These are phyloP conservation scores for Rhododendron williamsianum DNA, from an alignment of 148 eudicot species.

Conservation along the genomic window DNA sequence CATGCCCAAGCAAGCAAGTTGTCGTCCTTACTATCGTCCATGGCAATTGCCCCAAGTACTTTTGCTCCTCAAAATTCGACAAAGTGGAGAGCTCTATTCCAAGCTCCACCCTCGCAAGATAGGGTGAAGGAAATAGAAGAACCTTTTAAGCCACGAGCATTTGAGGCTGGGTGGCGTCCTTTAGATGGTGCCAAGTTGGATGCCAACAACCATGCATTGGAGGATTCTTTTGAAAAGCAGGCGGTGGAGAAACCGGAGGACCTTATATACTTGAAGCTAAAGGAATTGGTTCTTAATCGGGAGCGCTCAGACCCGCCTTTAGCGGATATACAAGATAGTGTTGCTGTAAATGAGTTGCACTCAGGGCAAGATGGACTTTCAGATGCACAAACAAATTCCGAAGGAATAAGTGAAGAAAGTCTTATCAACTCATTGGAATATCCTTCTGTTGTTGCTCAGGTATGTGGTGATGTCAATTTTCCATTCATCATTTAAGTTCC, in stretches of 20 bases:
- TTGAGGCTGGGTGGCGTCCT: conserved; percentile 15
- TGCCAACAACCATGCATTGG: conserved; percentile 19
- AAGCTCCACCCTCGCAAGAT: conserved; percentile 13
- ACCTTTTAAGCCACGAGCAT: conserved; percentile 15
- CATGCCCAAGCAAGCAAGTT: conserved; percentile 59
- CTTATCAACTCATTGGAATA: conserved; percentile 24
- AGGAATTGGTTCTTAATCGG: conserved; percentile 35
- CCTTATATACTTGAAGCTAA: conserved; percentile 41
- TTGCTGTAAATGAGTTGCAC: conserved; percentile 17
- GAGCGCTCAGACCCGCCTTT: conserved; percentile 18
- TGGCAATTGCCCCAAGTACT: conserved; percentile 40
- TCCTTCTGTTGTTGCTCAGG: conserved; percentile 37
- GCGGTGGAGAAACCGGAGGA: conserved; percentile 30
- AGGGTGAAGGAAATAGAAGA: conserved; percentile 24
- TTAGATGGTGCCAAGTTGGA: conserved; percentile 21
- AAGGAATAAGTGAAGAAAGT: conserved; percentile 24
- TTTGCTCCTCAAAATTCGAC: conserved; percentile 19
- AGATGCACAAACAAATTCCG: conserved; percentile 18
- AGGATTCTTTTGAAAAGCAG: conserved; percentile 17
- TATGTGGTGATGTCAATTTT: conserved; percentile 18
- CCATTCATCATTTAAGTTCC: neutral
- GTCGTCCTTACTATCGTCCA: conserved; percentile 38
- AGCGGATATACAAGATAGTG: conserved; percentile 16
- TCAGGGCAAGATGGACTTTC: conserved; percentile 11
- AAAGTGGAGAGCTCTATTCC: conserved; percentile 22